phyloP scores from a whole-genome alignment of 148 eudicot genomes.

The Rhododendron simsii region DNA sequence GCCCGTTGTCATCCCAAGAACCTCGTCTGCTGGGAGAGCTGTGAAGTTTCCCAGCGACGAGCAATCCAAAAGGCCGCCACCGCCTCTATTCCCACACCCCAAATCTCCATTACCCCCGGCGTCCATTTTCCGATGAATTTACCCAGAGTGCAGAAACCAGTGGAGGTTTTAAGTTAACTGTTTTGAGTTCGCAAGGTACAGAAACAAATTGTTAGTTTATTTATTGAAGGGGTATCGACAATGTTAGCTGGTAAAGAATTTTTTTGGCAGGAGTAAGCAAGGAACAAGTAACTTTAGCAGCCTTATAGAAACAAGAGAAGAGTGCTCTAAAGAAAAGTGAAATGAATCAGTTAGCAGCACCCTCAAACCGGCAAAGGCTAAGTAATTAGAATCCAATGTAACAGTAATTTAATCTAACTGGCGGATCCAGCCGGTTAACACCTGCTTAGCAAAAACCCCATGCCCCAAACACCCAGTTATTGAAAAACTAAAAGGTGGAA shows the following conservation, averaged over 20 bases:
- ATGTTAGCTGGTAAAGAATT: slow-evolving; percentile 10
- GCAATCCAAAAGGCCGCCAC: slow-evolving; percentile 5
- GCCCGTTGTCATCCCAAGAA: not conserved
- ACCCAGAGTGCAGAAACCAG: not conserved
- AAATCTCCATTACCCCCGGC: not conserved
- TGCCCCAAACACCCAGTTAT: not conserved
- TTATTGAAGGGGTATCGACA: slow-evolving; percentile 9
- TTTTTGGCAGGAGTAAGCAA: slow-evolving; percentile 13
- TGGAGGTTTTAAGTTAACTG: not conserved
- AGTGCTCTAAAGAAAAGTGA: not conserved
- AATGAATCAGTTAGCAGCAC: not conserved
- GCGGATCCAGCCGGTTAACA: not conserved
- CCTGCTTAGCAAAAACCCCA: not conserved
- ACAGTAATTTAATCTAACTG: not conserved
- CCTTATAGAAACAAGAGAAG: slow-evolving; percentile 22
- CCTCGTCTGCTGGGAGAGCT: not conserved
- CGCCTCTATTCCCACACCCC: not conserved
- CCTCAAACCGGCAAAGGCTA: not conserved
- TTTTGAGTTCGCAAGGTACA: not conserved
- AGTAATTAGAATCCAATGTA: slow-evolving; percentile 12
- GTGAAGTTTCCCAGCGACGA: not conserved
- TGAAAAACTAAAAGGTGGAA: slow-evolving; percentile 2
- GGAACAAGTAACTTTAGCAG: slow-evolving; percentile 28
- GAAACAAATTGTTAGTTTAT: not conserved
- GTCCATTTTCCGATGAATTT: not conserved